These are phyloP conservation scores for Lentinula guzmanii DNA, from an alignment of 768 basidiomycete genomes.

Conservation along the genomic window DNA sequence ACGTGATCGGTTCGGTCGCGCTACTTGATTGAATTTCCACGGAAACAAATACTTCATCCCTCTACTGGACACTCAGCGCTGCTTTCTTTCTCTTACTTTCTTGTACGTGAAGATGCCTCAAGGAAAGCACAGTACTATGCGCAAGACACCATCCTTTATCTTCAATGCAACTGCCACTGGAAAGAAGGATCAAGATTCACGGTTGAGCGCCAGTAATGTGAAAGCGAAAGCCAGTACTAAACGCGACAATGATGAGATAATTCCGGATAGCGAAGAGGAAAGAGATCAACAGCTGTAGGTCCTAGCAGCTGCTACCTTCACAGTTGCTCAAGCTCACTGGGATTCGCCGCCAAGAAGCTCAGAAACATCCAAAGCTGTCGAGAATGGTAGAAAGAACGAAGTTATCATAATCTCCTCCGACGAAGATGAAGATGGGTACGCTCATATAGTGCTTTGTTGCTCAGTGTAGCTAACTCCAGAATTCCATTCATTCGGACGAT, in stretches of 20 bases:
- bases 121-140: background rate
- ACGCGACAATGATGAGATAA: slow-evolving; percentile 21
- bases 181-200: background rate
- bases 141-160: background rate
- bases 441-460: background rate
- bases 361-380: background rate
- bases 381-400: background rate
- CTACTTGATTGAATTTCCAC: background rate
- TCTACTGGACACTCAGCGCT: background rate
- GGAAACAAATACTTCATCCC: background rate
- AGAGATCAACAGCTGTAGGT: slow-evolving; percentile 20
- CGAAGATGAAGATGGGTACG: background rate
- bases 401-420: slow-evolving; percentile 2
- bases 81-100: background rate
- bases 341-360: background rate
- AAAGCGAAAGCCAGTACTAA: background rate
- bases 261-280: slow-evolving; percentile 49
- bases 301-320: background rate
- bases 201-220: background rate
- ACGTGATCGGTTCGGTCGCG: background rate
- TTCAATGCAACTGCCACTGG: background rate
- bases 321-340: background rate
- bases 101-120: background rate
- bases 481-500: background rate
- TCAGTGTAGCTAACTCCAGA: background rate